phyloP scores from a whole-genome alignment of 2,329 filamentous ascomycete species.

The Fusarium nematophilum region DNA sequence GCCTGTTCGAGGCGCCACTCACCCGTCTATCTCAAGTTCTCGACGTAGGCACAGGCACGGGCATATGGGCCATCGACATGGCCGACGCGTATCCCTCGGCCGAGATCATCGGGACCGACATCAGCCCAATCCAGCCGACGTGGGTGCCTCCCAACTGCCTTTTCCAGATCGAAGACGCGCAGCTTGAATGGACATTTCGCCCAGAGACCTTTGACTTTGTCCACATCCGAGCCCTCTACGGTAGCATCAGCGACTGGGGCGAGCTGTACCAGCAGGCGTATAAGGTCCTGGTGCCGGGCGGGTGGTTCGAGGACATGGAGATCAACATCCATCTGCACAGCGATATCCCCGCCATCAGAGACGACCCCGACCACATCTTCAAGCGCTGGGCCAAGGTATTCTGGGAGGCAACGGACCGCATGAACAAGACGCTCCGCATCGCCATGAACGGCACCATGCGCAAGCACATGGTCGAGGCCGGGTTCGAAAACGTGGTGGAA shows the following conservation, averaged over 20 bases:
- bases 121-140: slow-evolving; percentile 65
- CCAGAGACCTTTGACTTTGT: slow-evolving; percentile 8
- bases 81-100: slow-evolving; percentile 56
- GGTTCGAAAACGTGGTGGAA: slow-evolving; percentile 17
- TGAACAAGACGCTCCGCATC: slow-evolving; percentile 17
- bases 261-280: slow-evolving; percentile 1
- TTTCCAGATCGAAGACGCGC: slow-evolving; percentile 19
- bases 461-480: slow-evolving; percentile 10
- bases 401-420: slow-evolving; percentile 42
- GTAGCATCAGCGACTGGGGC: slow-evolving; percentile 8
- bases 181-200: slow-evolving; percentile 9
- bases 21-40: slow-evolving; percentile 58
- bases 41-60: slow-evolving; percentile 20
- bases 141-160: slow-evolving; percentile 22
- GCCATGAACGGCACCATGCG: slow-evolving; percentile 16
- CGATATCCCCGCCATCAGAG: slow-evolving; percentile 21
- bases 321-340: slow-evolving; percentile 32
- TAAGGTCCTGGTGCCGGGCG: slow-evolving; percentile 14
- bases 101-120: slow-evolving; percentile 62
- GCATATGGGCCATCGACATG: slow-evolving; percentile 53
- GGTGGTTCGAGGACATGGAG: slow-evolving; percentile 35
- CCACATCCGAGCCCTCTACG: slow-evolving; percentile 7
- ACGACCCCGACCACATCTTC: slow-evolving; percentile 32
- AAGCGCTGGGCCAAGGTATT: slow-evolving; percentile 33
- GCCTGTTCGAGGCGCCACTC: slow-evolving; percentile 22